These are phyloP conservation scores for Starmerella vaccinii DNA, from an alignment of 805 yeast species.

Conservation along the genomic window DNA sequence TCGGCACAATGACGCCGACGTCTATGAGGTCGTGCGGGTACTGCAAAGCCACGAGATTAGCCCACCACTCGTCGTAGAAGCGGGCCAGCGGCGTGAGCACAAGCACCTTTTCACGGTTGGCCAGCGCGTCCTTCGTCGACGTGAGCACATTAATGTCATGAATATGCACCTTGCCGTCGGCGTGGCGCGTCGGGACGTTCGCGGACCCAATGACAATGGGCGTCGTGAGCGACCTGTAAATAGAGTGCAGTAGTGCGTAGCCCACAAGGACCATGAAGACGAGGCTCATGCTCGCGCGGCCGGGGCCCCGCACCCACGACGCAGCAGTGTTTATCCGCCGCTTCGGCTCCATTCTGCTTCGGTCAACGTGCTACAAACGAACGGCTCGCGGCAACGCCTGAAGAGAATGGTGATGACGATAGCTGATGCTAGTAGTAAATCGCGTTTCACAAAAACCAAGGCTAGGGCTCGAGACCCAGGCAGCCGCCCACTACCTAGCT, in stretches of 20 bases:
- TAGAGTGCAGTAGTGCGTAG: constrained; percentile 13
- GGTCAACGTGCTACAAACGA: neutral
- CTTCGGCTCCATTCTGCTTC: constrained; percentile 17
- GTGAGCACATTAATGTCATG: constrained; percentile 61
- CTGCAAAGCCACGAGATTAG: constrained; percentile 56
- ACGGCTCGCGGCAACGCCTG: neutral
- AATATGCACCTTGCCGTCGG: constrained; percentile 24
- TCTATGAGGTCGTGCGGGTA: constrained; percentile 82
- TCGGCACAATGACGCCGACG: constrained; percentile 84
- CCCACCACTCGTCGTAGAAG: constrained; percentile 82
- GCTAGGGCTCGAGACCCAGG: neutral
- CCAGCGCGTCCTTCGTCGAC: constrained; percentile 59
- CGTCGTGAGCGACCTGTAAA: constrained; percentile 16
- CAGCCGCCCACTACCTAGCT: neutral
- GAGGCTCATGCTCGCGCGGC: constrained; percentile 28
- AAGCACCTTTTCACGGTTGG: constrained; percentile 70
- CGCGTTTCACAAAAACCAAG: constrained; percentile 2
- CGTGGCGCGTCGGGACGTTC: constrained; percentile 24
- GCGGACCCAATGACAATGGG: constrained; percentile 22
- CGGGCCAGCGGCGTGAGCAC: constrained; percentile 84
- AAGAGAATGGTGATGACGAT: too few species aligned
- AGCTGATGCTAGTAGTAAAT: too few species aligned
- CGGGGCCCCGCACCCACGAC: constrained; percentile 9
- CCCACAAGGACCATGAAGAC: constrained; percentile 10
- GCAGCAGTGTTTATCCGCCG: constrained; percentile 11